A percentile compares a stretch with the other conserved stretches of the same genome.
phyloP scores from a whole-genome alignment of 441 rosid genomes.

The Bocquillonia castaneifolia region DNA sequence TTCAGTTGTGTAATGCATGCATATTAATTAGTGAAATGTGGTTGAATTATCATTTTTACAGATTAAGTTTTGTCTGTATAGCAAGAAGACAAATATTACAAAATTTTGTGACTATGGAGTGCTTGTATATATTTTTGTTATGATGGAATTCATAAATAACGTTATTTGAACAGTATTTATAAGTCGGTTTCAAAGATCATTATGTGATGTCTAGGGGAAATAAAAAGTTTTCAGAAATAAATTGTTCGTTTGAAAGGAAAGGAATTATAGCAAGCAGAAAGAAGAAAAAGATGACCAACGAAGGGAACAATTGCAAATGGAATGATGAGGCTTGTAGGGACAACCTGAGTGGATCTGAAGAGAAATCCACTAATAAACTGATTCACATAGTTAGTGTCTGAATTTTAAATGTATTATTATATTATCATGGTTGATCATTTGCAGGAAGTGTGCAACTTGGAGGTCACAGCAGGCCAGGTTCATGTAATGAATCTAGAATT shows the following conservation, averaged over 20 bases:
- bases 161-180: neutral
- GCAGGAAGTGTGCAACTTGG: neutral
- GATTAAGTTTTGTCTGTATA: neutral
- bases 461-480: neutral
- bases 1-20: too few species aligned
- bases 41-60: too few species aligned
- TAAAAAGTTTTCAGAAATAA: neutral
- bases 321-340: slow-evolving; percentile 20
- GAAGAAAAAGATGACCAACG: slow-evolving; percentile 8
- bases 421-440: neutral
- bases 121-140: neutral
- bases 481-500: neutral
- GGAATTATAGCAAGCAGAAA: neutral
- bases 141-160: neutral
- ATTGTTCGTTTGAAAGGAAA: neutral
- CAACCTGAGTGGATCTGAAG: slow-evolving; percentile 10
- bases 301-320: slow-evolving; percentile 23
- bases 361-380: slow-evolving; percentile 6
- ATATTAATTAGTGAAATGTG: too few species aligned
- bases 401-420: neutral
- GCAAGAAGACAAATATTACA: neutral
- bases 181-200: neutral
- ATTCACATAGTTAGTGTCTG: neutral
- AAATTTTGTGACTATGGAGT: neutral
- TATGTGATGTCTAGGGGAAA: neutral